Base-by-base conservation (phyloP, 2,329 filamentous ascomycete genomes). In the Penicillium nordicum region DNA sequence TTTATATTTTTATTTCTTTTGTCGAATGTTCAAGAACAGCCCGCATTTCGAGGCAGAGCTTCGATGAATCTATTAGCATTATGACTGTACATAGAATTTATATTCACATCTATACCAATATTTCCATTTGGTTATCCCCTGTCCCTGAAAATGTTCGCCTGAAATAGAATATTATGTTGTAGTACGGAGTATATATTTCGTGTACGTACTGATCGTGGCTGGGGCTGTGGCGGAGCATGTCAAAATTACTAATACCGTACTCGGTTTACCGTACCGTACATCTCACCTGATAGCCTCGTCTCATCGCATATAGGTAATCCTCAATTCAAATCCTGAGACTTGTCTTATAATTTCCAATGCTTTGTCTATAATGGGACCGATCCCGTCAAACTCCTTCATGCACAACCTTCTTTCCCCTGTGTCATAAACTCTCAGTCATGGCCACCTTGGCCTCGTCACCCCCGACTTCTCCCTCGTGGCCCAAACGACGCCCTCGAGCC, bases 401-500 rank as follows among this genome's bases (percentile, higher is more conserved):
- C 48, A 43, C 58, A 51, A 53, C 45, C 40, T 43, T 49, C 27
- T 21, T 38, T 51, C 34, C 27, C 57, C 46, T 57, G 53, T 30
- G 55, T 30, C 50, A 53, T 56, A 52, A 40, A 60, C 49, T 37
- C 45, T 55, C 53, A 34, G 58, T 54, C 36, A 77, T 76, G 74
- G 73, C 74, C 50, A 71, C 73, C 29, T 64, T 75, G 57, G 68
- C 72, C 47, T 66, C 70, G 54, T 73, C 74, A 44, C 64, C 71
- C 30, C 72, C 75, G 30, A 72, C 74, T 36, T 73, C 76, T 18
- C 73, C 75, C 14, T 70, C 72, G 18, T 72, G 70, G 58, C 69
- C 73, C 30, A 77, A 74, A 66, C 75, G 76, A 46, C 71, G 74
- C n/a, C 63, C 71, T 34, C 73, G 72, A 48, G 69, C 71, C 18